Conservation (phyloP, 2,329 filamentous ascomycete species). For the Diaporthe eres region DNA sequence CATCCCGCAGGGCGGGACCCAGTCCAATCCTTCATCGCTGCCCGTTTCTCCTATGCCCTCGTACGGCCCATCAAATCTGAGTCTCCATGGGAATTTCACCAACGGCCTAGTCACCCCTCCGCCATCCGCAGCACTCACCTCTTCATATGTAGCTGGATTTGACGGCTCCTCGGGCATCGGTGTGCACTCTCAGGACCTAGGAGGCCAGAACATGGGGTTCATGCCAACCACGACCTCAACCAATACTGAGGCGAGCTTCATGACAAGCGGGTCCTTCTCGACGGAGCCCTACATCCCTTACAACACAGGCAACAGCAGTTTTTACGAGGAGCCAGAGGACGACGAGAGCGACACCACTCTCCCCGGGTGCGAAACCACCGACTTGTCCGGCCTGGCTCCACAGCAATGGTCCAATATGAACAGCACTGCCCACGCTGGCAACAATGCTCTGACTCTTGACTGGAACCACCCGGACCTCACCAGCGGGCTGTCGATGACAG, state of each 20-base stretch:
- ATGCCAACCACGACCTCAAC: slow-evolving; percentile 52
- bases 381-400: slow-evolving; percentile 29
- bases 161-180: slow-evolving; percentile 49
- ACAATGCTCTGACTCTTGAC: slow-evolving; percentile 32
- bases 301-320: slow-evolving; percentile 29
- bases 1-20: slow-evolving; percentile 16
- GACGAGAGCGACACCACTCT: slow-evolving; percentile 41
- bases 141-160: slow-evolving; percentile 61
- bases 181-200: slow-evolving; percentile 44
- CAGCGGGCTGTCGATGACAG: slow-evolving; percentile 36
- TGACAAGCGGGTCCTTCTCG: slow-evolving; percentile 43
- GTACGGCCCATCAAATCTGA: slow-evolving; percentile 45
- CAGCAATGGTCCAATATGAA: slow-evolving; percentile 40
- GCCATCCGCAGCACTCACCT: slow-evolving; percentile 65
- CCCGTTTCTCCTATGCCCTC: slow-evolving; percentile 39
- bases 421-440: slow-evolving; percentile 30
- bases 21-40: slow-evolving; percentile 38
- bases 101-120: slow-evolving; percentile 70
- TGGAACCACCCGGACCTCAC: slow-evolving; percentile 40
- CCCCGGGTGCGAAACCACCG: slow-evolving; percentile 33
- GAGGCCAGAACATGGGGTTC: slow-evolving; percentile 55
- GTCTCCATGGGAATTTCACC: slow-evolving; percentile 65
- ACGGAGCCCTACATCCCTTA: slow-evolving; percentile 48
- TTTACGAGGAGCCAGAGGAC: slow-evolving; percentile 40
- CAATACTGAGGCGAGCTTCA: slow-evolving; percentile 50